These are phyloP conservation scores for Chaetomium cochliodes DNA, from an alignment of 495 filamentous ascomycete species.

Conservation along the genomic window DNA sequence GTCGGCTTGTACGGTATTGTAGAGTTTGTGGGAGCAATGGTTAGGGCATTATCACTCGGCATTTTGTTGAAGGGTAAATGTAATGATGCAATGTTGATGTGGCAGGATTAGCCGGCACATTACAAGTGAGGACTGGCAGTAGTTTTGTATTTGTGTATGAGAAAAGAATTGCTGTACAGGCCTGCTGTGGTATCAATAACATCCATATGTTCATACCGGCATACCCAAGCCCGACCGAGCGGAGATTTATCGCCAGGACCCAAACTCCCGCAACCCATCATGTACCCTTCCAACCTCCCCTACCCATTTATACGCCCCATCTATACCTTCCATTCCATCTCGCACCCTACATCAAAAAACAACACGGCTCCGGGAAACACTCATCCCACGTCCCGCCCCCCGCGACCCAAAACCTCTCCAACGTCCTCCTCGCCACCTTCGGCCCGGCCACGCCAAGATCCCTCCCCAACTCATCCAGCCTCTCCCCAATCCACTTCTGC, in stretches of 20 bases:
- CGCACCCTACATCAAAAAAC: conserved; percentile 4
- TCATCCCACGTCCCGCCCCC: conserved; percentile 35
- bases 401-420: conserved; percentile 37
- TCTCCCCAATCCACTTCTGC: conserved; percentile 28
- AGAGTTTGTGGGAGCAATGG: not conserved
- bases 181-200: too few species aligned
- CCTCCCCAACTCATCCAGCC: conserved; percentile 27
- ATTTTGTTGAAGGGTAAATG: too few species aligned
- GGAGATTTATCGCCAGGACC: too few species aligned
- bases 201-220: too few species aligned
- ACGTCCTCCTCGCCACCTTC: conserved; percentile 28
- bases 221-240: too few species aligned
- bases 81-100: not conserved
- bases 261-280: too few species aligned
- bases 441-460: conserved; percentile 31
- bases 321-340: not conserved
- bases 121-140: too few species aligned
- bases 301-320: not conserved
- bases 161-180: too few species aligned
- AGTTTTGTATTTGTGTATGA: too few species aligned
- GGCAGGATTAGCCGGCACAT: not conserved
- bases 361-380: conserved; percentile 30
- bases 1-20: conserved; percentile 16
- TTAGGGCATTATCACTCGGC: too few species aligned
- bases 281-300: not conserved